phyloP scores from a whole-genome alignment of 2,329 filamentous ascomycete genomes.

The Mycogone perniciosa region DNA sequence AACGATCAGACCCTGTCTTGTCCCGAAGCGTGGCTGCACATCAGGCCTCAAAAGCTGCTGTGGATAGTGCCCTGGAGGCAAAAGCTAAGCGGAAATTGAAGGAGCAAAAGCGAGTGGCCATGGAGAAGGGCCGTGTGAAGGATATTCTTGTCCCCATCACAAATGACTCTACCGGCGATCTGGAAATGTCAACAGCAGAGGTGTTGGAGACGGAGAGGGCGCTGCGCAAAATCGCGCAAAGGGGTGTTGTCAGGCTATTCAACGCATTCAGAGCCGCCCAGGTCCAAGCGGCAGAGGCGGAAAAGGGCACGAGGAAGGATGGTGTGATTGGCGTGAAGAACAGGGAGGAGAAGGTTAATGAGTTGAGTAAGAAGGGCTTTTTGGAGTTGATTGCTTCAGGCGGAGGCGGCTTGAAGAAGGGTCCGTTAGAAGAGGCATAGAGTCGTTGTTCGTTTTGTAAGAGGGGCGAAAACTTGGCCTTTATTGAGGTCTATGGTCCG shows the following conservation, averaged over 20 bases:
- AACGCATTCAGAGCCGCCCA: conserved; percentile 92
- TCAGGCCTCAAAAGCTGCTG: conserved; percentile 63
- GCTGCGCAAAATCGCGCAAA: conserved; percentile 80
- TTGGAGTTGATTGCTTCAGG: conserved; percentile 76
- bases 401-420: conserved; percentile 54
- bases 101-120: conserved; percentile 68
- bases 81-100: conserved; percentile 75
- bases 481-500: conserved; percentile 9
- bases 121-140: conserved; percentile 82
- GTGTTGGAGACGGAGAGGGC: conserved; percentile 68
- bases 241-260: conserved; percentile 93
- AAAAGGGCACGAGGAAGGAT: conserved; percentile 60
- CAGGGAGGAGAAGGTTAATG: conserved; percentile 81
- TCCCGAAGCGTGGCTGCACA: conserved; percentile 72
- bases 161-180: conserved; percentile 39
- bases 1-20: conserved; percentile 84
- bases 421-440: conserved; percentile 48
- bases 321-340: conserved; percentile 73
- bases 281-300: conserved; percentile 76
- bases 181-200: conserved; percentile 43
- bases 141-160: conserved; percentile 69
- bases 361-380: conserved; percentile 97
- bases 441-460: background rate
- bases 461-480: conserved; percentile 24
- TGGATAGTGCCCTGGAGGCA: conserved; percentile 71